These are phyloP conservation scores for Lepidium africanum DNA, from an alignment of 345 rosid species.

Conservation along the genomic window DNA sequence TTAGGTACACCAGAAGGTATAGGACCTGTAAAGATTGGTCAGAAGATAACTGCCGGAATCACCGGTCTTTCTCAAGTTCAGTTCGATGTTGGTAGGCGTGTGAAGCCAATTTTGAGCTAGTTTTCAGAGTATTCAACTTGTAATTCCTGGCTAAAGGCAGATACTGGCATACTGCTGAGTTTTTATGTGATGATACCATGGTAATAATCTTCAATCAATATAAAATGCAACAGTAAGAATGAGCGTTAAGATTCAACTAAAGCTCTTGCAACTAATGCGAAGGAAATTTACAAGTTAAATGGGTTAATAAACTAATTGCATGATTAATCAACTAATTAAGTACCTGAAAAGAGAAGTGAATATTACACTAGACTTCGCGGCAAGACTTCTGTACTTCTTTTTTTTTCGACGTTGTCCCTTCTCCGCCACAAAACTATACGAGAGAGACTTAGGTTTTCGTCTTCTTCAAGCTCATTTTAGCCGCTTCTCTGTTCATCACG, in stretches of 20 bases:
- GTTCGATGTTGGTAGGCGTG: conserved; percentile 47
- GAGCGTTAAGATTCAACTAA: neutral
- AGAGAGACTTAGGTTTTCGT: neutral
- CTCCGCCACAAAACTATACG: neutral
- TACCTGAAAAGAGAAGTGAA: neutral
- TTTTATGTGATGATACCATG: neutral
- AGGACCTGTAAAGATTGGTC: conserved; percentile 72
- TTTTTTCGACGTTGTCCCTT: neutral
- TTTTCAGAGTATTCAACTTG: neutral
- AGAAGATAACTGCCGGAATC: conserved; percentile 73
- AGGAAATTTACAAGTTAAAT: no score
- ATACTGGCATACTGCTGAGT: no score
- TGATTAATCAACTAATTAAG: neutral
- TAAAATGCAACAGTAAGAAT: neutral
- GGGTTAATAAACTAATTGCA: no score
- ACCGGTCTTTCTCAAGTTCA: conserved; percentile 55
- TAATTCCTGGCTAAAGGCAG: neutral
- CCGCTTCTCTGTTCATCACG: neutral
- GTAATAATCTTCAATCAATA: neutral
- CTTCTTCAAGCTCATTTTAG: neutral
- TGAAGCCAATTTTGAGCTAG: conserved; percentile 26
- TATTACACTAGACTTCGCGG: neutral
- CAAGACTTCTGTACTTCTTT: neutral
- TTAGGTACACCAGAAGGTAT: conserved; percentile 85
- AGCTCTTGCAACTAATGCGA: neutral